Evolutionary conservation across 805 yeast species (phyloP), one percentile per base, ranked within the genome.

Genomic region (Starmera caribaea): DNA sequence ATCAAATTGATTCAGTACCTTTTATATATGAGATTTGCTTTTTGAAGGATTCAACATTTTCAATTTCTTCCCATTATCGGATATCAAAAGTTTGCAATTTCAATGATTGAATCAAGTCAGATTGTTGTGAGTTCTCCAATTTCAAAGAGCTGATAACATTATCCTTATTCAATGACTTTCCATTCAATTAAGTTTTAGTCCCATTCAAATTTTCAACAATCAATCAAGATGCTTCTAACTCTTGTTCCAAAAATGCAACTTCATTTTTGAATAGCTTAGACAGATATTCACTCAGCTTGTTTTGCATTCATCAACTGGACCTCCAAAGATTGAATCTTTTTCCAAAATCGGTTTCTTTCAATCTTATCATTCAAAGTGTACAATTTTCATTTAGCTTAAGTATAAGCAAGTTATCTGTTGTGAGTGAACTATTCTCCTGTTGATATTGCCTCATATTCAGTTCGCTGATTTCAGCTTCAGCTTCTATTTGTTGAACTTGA

Each of bases 1-100:
- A 68, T 61, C 38, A 76, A 60, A 43, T 74, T 72, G 66, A 62
- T 44, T 80, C 86, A 42, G 71, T 49, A 33, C 64, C 67, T 47
- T 66, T 59, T 34, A 72, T 55, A 45, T 71, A 66, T 21, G 61
- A 54, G 32, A 72, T 48, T 49, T 75, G 79, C 32, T 50, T 53
- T 38, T 52, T 45, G 14, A 57, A 49, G 1, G 40, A 37, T 48
- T 66, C 51, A 41, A 66, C 45, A 30, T 55, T 38, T 38, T 57
- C 42, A 40, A 62, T 40, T 49, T 71, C 58, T 40, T 58, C 65
- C 24, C 60, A 61, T 16, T 71, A 61, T 26, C 69, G 69, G 26
- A 5, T 21, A 36, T 61, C 49, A 1, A 61, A 50, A 6, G 57
- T 56, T 34, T 61, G 57, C 33, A 54, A 54, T 38, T 57, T 48